phyloP scores from a whole-genome alignment of 2,329 filamentous ascomycete species.

The Alternaria dauci region DNA sequence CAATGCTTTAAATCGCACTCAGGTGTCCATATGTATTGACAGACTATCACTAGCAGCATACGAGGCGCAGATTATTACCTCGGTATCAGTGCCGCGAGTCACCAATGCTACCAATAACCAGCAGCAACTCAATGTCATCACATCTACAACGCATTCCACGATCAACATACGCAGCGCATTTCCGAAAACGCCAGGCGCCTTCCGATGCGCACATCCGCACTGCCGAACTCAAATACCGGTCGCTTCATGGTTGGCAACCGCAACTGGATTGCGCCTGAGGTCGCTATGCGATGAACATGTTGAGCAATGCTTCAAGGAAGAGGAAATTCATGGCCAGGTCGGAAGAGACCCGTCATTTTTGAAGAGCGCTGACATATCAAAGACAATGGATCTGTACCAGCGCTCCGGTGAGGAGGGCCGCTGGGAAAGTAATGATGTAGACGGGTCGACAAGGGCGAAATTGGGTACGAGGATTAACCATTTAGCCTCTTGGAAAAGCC shows the following conservation, averaged over 20 bases:
- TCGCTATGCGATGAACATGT: slow-evolving; percentile 7
- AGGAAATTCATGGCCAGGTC: not conserved
- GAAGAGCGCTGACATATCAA: not conserved
- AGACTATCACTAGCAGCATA: slow-evolving; percentile 6
- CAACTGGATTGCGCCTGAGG: not conserved
- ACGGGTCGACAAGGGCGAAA: not conserved
- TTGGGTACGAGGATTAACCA: not conserved
- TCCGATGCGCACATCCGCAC: slow-evolving; percentile 4
- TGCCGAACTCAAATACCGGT: slow-evolving; percentile 5
- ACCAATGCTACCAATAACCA: not conserved
- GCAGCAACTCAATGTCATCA: not conserved
- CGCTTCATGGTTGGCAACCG: not conserved
- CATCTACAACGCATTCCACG: not conserved
- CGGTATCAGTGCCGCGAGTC: not conserved
- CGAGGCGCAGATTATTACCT: not conserved
- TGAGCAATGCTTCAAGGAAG: slow-evolving; percentile 4
- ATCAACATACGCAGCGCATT: not conserved
- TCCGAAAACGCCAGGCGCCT: slow-evolving; percentile 10
- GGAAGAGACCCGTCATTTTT: not conserved
- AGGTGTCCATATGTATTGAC: not conserved
- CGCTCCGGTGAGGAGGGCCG: not conserved
- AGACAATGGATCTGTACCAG: not conserved
- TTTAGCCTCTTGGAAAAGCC: not conserved
- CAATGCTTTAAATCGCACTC: not conserved
- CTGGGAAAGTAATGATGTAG: not conserved